phyloP scores from a whole-genome alignment of 176 grass and related monocot species.

The Aegilops sharonensis region DNA sequence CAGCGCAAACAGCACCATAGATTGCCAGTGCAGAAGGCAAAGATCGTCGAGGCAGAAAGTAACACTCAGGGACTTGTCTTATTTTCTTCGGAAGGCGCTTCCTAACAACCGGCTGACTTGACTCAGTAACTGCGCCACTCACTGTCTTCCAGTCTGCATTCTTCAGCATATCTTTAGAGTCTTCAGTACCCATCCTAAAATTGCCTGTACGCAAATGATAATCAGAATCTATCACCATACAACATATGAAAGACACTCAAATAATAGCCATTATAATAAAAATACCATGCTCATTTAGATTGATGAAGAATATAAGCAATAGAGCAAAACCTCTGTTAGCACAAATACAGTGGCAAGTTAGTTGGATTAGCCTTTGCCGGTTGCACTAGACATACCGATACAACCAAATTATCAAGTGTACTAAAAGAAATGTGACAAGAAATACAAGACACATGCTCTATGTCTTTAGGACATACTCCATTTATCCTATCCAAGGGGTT shows the following conservation, averaged over 20 bases:
- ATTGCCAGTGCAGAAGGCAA: conserved; percentile 54
- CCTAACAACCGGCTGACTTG: conserved; percentile 46
- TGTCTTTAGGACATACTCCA: no score
- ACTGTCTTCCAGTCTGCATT: conserved; percentile 65
- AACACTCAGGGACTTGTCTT: conserved; percentile 82
- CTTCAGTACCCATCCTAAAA: conserved; percentile 43
- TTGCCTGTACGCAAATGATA: background rate
- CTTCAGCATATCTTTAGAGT: conserved; percentile 56
- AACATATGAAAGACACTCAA: background rate
- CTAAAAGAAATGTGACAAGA: background rate
- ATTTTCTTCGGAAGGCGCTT: conserved; percentile 78
- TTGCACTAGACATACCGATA: background rate
- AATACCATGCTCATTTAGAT: background rate
- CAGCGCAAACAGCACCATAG: conserved; percentile 46
- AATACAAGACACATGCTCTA: no score
- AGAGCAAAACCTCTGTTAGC: background rate
- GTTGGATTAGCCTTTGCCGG: background rate
- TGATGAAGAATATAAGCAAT: background rate
- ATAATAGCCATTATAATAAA: background rate
- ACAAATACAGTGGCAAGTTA: background rate
- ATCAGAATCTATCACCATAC: background rate
- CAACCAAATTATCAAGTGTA: background rate
- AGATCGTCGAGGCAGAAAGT: conserved; percentile 64
- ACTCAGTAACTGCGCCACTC: conserved; percentile 34
- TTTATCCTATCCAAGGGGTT: no score